These are phyloP conservation scores for Lachnellula occidentalis DNA, from an alignment of 2,329 filamentous ascomycete genomes.

Conservation along the genomic window DNA sequence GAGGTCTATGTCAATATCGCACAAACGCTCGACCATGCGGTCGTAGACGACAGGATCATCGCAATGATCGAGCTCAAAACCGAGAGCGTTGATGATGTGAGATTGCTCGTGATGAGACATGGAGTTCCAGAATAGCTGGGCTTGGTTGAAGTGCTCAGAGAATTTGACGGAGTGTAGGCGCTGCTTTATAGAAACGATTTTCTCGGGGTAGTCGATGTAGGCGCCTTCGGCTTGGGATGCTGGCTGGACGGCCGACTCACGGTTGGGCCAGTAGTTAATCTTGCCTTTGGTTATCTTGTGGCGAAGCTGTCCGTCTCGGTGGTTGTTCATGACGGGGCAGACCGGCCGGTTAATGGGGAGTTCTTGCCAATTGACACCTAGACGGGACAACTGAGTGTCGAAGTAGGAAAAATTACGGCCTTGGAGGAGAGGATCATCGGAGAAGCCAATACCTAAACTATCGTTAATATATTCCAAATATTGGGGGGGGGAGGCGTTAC, in stretches of 20 bases:
- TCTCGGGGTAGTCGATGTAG: constrained; percentile 63
- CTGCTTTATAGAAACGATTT: constrained; percentile 64
- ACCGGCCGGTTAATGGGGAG: constrained; percentile 72
- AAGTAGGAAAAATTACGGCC: constrained; percentile 66
- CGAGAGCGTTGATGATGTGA: constrained; percentile 55
- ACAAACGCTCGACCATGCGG: constrained; percentile 60
- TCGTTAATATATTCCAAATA: no score
- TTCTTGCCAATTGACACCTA: constrained; percentile 72
- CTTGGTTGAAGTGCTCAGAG: constrained; percentile 70
- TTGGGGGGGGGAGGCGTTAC: no score
- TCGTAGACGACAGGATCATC: constrained; percentile 73
- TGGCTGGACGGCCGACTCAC: constrained; percentile 58
- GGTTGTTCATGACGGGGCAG: constrained; percentile 69
- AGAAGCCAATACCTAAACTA: constrained; percentile 60
- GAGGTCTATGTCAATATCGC: constrained; percentile 66
- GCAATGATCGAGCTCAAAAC: constrained; percentile 75
- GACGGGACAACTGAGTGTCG: constrained; percentile 63
- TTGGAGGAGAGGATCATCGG: constrained; percentile 68
- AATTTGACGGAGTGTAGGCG: constrained; percentile 69
- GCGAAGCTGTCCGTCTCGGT: constrained; percentile 67
- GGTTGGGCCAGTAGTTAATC: constrained; percentile 77
- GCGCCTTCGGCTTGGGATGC: constrained; percentile 56
- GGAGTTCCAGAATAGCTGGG: constrained; percentile 80
- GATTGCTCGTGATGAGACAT: constrained; percentile 59
- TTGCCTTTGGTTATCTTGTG: constrained; percentile 69